phyloP scores from a whole-genome alignment of 805 yeast genomes.

The Starmerella tilneyi region DNA sequence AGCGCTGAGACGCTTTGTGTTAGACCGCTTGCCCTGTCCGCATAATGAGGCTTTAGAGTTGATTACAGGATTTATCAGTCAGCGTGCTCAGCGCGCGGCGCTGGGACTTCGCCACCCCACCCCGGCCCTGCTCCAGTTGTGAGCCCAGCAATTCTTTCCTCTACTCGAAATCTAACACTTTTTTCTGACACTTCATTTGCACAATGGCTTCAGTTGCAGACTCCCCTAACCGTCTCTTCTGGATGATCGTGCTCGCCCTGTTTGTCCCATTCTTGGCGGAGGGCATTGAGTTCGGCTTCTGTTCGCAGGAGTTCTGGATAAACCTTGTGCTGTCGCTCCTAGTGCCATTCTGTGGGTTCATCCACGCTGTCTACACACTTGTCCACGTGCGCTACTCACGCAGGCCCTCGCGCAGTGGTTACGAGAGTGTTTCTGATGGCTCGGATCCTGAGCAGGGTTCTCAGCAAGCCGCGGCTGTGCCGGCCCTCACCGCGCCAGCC shows the following conservation, averaged over 20 bases:
- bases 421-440: slow-evolving; percentile 6
- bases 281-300: slow-evolving; percentile 16
- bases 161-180: background rate
- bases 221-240: slow-evolving; percentile 19
- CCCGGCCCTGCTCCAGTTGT: too few species aligned
- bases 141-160: too few species aligned
- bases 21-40: too few species aligned
- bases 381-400: slow-evolving; percentile 12
- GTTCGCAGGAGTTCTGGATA: slow-evolving; percentile 7
- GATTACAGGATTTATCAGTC: too few species aligned
- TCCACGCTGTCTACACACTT: slow-evolving; percentile 17
- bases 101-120: too few species aligned
- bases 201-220: slow-evolving; percentile 8
- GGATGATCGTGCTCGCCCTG: slow-evolving; percentile 18
- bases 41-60: too few species aligned
- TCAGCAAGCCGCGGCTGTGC: background rate
- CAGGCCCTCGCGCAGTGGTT: slow-evolving; percentile 3
- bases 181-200: background rate
- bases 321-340: slow-evolving; percentile 12
- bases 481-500: background rate
- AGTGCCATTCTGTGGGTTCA: slow-evolving; percentile 18
- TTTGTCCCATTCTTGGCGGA: slow-evolving; percentile 17
- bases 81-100: too few species aligned
- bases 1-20: too few species aligned
- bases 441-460: background rate